Conservation (phyloP, 208 protist genomes). For the Leishmania aethiopica region DNA sequence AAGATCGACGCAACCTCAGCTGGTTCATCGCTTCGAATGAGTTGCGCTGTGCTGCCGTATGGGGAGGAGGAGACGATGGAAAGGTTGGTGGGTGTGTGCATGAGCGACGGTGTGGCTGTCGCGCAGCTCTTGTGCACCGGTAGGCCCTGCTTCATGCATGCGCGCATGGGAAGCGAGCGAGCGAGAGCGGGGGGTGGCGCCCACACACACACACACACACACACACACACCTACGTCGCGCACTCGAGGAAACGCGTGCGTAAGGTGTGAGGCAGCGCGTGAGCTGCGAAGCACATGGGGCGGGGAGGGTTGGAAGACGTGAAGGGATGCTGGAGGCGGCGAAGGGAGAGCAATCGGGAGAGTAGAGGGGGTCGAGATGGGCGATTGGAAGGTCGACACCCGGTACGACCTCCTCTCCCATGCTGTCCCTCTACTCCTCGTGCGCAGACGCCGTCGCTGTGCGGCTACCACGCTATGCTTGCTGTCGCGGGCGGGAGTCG, state of each 20-base stretch:
- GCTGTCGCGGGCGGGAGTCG: neutral
- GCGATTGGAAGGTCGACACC: neutral
- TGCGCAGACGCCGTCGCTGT: neutral
- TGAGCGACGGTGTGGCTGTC: neutral
- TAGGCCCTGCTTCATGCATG: neutral
- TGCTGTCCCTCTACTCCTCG: neutral
- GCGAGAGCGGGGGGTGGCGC: neutral
- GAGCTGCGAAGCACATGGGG: neutral
- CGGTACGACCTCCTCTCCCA: neutral
- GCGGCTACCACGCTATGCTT: neutral
- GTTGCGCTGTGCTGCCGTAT: neutral
- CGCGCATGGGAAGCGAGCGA: neutral
- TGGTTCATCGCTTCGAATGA: neutral
- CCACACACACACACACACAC: neutral
- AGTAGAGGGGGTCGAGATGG: neutral
- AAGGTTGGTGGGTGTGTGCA: neutral
- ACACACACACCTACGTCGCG: neutral
- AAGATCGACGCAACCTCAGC: neutral
- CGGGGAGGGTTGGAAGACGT: neutral
- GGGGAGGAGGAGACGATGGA: neutral
- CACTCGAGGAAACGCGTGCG: neutral
- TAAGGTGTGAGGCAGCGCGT: neutral
- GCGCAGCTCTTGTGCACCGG: neutral
- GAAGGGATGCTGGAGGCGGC: neutral
- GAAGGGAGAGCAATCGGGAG: neutral